Evolutionary conservation across 2,329 filamentous ascomycete genomes (phyloP).

Genomic region (Cladophialophora chaetospira): DNA sequence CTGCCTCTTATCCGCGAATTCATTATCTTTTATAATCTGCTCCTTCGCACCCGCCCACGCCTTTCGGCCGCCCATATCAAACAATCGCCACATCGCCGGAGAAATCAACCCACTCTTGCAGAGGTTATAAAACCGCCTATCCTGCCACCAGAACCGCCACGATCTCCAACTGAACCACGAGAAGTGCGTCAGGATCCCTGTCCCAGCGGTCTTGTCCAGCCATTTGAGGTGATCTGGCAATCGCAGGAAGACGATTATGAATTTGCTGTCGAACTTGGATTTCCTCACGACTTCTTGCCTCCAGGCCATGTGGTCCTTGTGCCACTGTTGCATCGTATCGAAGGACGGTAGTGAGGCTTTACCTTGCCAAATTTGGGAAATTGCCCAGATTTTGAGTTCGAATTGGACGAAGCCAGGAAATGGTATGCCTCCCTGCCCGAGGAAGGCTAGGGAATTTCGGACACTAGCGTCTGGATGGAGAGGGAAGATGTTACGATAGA

Average conservation of each 20-base stretch:
- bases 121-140: slow-evolving; percentile 43
- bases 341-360: slow-evolving; percentile 41
- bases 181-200: slow-evolving; percentile 44
- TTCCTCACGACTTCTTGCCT: not conserved
- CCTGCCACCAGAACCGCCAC: slow-evolving; percentile 47
- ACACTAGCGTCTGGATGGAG: slow-evolving; percentile 36
- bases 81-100: slow-evolving; percentile 47
- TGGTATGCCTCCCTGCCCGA: slow-evolving; percentile 42
- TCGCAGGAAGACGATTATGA: slow-evolving; percentile 35
- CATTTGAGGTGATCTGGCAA: slow-evolving; percentile 44
- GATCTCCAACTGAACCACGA: slow-evolving; percentile 43
- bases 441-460: slow-evolving; percentile 49
- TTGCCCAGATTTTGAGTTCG: slow-evolving; percentile 50
- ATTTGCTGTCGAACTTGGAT: not conserved
- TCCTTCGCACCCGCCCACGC: slow-evolving; percentile 45
- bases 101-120: slow-evolving; percentile 45
- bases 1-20: slow-evolving; percentile 3
- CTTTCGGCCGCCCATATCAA: slow-evolving; percentile 46
- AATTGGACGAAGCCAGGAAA: slow-evolving; percentile 43
- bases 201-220: slow-evolving; percentile 48
- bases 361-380: slow-evolving; percentile 50
- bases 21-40: slow-evolving; percentile 22
- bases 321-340: slow-evolving; percentile 41
- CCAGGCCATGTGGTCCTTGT: slow-evolving; percentile 41
- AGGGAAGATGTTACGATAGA: slow-evolving; percentile 52